Evolutionary conservation across 2,329 filamentous ascomycete species (phyloP), one percentile per base, ranked within the genome.

Genomic region (Cytospora chrysosperma): DNA sequence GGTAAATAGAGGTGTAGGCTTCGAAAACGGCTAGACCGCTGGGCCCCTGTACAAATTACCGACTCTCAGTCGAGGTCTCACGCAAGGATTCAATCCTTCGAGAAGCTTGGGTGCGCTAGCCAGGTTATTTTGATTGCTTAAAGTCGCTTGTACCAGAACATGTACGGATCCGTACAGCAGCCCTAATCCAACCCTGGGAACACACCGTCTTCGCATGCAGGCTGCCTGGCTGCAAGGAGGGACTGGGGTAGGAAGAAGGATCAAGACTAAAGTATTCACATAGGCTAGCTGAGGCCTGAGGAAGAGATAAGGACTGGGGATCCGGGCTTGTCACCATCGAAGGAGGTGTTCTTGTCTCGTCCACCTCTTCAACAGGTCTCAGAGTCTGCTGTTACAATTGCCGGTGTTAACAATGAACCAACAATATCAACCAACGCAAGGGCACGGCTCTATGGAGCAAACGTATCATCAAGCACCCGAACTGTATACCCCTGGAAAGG

Each of bases 21-120:
- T 55, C 37, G 13, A 24, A 19, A 19, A 13, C n/a, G 37, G 34
- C 8, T 37, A 32, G 51, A 28, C 7, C n/a, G 53, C 37, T 21
- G 34, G 21, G 27, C 3, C 21, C 34, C n/a, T 59, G 30, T 19
- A 43, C 19, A 24, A 24, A 52, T 53, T 59, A 34, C 10, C 15
- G 32, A 32, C 40, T 21, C 8, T 9, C n/a, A 10, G n/a, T 47
- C 9, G 9, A 47, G 43, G n/a, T 47, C 43, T 47, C 43, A 47
- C n/a, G 43, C 10, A 21, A 28, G 51, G 37, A 28, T 55, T 3
- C 26, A 43, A 61, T 61, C 58, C 51, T 61, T 61, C 51, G 37
- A 13, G 5, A 50, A 49, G 58, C 58, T 61, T 34, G 32, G 51
- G 34, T 21, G 40, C 51, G 28, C 58, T 61, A 61, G 58, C 58